phyloP scores from a whole-genome alignment of 1,139 yeast species.

The Protomyces pachydermus region DNA sequence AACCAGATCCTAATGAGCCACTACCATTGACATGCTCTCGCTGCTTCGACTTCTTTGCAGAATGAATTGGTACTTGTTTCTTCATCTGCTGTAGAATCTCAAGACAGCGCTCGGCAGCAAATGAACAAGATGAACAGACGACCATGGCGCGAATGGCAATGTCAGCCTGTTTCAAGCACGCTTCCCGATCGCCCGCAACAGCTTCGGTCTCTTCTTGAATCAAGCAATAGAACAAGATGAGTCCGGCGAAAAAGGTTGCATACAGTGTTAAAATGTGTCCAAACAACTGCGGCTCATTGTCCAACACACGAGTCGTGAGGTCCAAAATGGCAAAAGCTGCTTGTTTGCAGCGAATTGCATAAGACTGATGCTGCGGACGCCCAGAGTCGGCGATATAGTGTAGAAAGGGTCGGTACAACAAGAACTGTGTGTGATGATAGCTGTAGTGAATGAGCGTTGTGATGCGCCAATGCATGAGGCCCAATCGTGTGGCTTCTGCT shows the following conservation, averaged over 20 bases:
- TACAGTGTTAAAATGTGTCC: constrained; percentile 92
- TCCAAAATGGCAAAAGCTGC: constrained; percentile 82
- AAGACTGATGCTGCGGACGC: constrained; percentile 67
- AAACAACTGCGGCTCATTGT: constrained; percentile 68
- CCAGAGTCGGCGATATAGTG: constrained; percentile 67
- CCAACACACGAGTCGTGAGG: constrained; percentile 75
- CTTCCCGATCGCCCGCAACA: constrained; percentile 2
- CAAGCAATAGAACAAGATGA: constrained; percentile 76
- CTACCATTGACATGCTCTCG: background rate
- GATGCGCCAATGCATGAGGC: constrained; percentile 56
- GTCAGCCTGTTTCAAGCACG: constrained; percentile 15
- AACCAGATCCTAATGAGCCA: background rate
- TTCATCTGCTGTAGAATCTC: constrained; percentile 35
- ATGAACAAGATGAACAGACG: constrained; percentile 7
- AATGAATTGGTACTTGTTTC: constrained; percentile 32
- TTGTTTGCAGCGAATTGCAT: constrained; percentile 54
- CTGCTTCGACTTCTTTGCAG: background rate
- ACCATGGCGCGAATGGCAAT: constrained; percentile 17
- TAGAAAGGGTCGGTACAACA: constrained; percentile 83
- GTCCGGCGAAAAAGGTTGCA: constrained; percentile 86
- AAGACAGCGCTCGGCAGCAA: constrained; percentile 32
- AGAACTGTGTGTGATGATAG: constrained; percentile 76
- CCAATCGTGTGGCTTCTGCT: constrained; percentile 54
- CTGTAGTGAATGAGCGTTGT: constrained; percentile 68
- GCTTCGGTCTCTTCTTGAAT: background rate